Conservation (phyloP, 495 filamentous ascomycete species). For the Aspergillus incahuasiensis region DNA sequence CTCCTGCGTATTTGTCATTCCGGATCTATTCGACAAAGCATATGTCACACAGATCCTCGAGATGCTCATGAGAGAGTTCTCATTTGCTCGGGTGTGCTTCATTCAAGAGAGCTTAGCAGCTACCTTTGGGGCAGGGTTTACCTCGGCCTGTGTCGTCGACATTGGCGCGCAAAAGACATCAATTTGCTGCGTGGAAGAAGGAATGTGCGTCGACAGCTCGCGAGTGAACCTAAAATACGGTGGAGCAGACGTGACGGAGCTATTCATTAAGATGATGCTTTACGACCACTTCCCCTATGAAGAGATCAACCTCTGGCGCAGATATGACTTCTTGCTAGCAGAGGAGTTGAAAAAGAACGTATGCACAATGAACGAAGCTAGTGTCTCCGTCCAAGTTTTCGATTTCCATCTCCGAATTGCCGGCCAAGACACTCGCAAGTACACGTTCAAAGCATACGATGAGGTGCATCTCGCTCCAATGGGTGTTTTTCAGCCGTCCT, state of each 20-base stretch:
- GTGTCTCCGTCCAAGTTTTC: slow-evolving; percentile 72
- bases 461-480: slow-evolving; percentile 87
- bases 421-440: slow-evolving; percentile 84
- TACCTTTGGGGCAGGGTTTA: slow-evolving; percentile 93
- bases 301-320: slow-evolving; percentile 83
- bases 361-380: slow-evolving; percentile 79
- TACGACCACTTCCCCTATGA: slow-evolving; percentile 89
- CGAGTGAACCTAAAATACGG: slow-evolving; percentile 91
- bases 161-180: slow-evolving; percentile 98
- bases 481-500: slow-evolving; percentile 79
- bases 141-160: slow-evolving; percentile 89
- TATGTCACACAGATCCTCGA: slow-evolving; percentile 83
- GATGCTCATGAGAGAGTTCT: slow-evolving; percentile 80
- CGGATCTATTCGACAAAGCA: slow-evolving; percentile 90
- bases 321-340: slow-evolving; percentile 89
- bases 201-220: slow-evolving; percentile 89
- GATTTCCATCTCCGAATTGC: slow-evolving; percentile 87
- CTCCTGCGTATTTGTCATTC: slow-evolving; percentile 90
- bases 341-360: slow-evolving; percentile 91
- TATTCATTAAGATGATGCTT: slow-evolving; percentile 95
- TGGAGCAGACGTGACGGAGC: slow-evolving; percentile 86
- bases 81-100: slow-evolving; percentile 82
- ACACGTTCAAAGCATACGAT: slow-evolving; percentile 91
- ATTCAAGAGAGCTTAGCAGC: slow-evolving; percentile 94
- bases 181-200: slow-evolving; percentile 95